phyloP scores from a whole-genome alignment of 768 basidiomycete genomes.

The Cystobasidium tubakii region DNA sequence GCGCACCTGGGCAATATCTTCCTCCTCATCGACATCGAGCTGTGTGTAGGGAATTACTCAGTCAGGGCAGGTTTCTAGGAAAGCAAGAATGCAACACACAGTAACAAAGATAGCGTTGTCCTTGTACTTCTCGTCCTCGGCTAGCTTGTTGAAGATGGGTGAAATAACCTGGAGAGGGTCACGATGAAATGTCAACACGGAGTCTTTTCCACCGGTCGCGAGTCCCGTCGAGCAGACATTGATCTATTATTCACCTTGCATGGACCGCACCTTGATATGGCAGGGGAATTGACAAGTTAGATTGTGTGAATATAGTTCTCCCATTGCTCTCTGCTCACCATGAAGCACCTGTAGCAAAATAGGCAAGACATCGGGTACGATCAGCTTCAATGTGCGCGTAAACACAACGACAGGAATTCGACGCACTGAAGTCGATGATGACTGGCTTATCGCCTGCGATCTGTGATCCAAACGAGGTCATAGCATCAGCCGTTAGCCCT shows the following conservation, averaged over 20 bases:
- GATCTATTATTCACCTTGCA: conserved; percentile 52
- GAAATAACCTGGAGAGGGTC: conserved; percentile 52
- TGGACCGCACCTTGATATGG: conserved; percentile 62
- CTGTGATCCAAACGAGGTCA: conserved; percentile 41
- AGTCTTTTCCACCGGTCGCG: neutral
- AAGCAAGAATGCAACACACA: conserved; percentile 62
- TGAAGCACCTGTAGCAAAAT: conserved; percentile 10
- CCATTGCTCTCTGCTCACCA: conserved; percentile 24
- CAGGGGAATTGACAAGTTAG: neutral
- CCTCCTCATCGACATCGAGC: conserved; percentile 35
- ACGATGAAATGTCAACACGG: neutral
- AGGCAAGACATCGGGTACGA: neutral
- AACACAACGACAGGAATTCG: neutral
- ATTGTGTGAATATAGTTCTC: neutral
- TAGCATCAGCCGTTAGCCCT: no score
- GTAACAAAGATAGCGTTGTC: conserved; percentile 60
- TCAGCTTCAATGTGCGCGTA: neutral
- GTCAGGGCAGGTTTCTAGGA: neutral
- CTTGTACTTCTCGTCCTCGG: conserved; percentile 47
- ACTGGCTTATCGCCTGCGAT: conserved; percentile 55
- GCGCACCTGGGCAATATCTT: conserved; percentile 18
- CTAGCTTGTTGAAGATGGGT: conserved; percentile 60
- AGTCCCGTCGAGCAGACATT: neutral
- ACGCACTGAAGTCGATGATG: conserved; percentile 68
- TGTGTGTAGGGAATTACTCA: conserved; percentile 51